phyloP scores from a whole-genome alignment of 2,329 filamentous ascomycete genomes.

The Monosporascus sp. region DNA sequence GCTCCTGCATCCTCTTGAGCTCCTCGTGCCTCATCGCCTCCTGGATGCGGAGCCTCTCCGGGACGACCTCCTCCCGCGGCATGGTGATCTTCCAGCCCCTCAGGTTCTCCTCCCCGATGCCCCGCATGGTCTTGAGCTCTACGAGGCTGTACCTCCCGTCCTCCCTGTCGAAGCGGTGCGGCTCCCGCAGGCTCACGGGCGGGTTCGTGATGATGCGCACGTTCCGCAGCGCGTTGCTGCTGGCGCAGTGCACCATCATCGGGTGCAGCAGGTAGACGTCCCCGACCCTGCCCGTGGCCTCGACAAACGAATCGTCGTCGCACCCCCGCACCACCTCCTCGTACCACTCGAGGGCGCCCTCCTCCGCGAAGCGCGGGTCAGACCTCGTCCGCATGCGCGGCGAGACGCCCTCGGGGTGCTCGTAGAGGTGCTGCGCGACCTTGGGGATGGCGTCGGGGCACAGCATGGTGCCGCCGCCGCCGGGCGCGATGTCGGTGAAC shows the following conservation, averaged over 20 bases:
- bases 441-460: conserved; percentile 53
- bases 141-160: conserved; percentile 48
- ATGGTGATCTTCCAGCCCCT: conserved; percentile 47
- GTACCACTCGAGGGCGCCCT: conserved; percentile 42
- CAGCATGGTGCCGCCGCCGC: conserved; percentile 60
- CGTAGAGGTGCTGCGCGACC: conserved; percentile 53
- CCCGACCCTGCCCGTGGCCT: conserved; percentile 48
- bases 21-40: conserved; percentile 47
- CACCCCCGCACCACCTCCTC: conserved; percentile 32
- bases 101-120: conserved; percentile 41
- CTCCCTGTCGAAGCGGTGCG: conserved; percentile 47
- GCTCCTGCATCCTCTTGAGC: conserved; percentile 36
- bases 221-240: conserved; percentile 40
- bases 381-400: conserved; percentile 58
- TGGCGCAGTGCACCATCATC: conserved; percentile 54
- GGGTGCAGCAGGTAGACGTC: conserved; percentile 57
- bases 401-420: conserved; percentile 59
- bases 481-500: conserved; percentile 56
- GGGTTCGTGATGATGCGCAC: conserved; percentile 53
- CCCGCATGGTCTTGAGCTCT: conserved; percentile 48
- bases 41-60: conserved; percentile 42
- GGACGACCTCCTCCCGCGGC: conserved; percentile 45
- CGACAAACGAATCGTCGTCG: conserved; percentile 37
- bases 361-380: conserved; percentile 39
- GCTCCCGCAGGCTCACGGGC: conserved; percentile 45